These are phyloP conservation scores for Pythium guiyangense DNA, from an alignment of 352 stramenopile species.

Conservation along the genomic window DNA sequence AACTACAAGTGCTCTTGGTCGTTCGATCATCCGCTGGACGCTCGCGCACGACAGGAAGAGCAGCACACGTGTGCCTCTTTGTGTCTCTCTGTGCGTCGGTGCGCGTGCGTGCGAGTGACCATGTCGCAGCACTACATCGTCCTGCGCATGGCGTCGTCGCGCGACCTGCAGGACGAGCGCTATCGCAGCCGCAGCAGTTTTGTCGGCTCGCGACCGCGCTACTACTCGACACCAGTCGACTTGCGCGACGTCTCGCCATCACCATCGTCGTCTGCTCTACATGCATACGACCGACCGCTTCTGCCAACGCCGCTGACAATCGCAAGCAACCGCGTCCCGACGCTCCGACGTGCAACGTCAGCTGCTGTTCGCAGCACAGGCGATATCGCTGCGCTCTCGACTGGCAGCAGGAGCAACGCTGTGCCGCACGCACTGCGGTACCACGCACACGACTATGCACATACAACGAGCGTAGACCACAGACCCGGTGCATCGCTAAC, in stretches of 20 bases:
- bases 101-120: neutral
- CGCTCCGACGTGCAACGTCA: conserved; percentile 3
- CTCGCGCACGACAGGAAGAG: neutral
- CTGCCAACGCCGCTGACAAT: neutral
- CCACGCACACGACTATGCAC: neutral
- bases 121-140: conserved; percentile 50
- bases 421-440: conserved; percentile 2
- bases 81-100: neutral
- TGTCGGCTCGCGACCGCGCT: conserved; percentile 6
- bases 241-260: conserved; percentile 1
- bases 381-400: conserved; percentile 6
- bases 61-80: neutral
- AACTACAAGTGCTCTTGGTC: too few relatives aligned
- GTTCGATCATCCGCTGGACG: too few relatives aligned
- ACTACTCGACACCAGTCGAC: conserved; percentile 15
- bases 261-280: neutral
- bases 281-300: neutral
- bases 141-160: conserved; percentile 35
- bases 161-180: conserved; percentile 27
- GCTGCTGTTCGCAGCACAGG: conserved; percentile 8
- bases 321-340: conserved; percentile 10
- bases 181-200: neutral
- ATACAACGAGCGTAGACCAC: neutral
- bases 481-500: neutral
- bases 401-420: neutral